Base-by-base conservation (phyloP, 2,329 filamentous ascomycete species). In the Aspergillus quadricinctus region DNA sequence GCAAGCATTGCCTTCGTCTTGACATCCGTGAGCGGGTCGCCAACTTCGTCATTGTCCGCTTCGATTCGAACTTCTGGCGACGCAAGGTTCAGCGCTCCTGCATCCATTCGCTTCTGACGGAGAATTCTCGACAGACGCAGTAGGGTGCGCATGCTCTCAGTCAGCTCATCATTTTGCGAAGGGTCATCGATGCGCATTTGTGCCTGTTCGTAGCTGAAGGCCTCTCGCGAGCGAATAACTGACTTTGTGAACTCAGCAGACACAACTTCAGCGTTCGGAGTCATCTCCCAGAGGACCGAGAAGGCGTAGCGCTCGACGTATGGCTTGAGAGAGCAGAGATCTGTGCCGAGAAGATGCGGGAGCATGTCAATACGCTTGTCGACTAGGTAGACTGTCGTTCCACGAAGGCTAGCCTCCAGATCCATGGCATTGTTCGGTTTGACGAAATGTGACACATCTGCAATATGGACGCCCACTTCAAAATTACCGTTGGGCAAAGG, bases 351-450 rank as follows among this genome's bases (percentile, higher is more conserved):
- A 31, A 99, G 86, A 82, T 92, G 92, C 1, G 95, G 95, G 73
- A 99, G 82, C 95, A 99, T 99, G 79, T 99, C 95, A 67, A 99
- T 99, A 66, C 94, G 92, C 81, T 99, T 99, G 75, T 99, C 94
- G 3, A 99, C 94, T 17, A 99, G 81, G 72, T 99, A 99, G 28
- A 99, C 94, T 0, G 93, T 97, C 4, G 94, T 97, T 60, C 94
- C 94, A 66, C 94, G 88, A 68, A 96, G 85, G 69, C 91, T 94
- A 3, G 94, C 94, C 76, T 99, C 94, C 49, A 87, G 84, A 71
- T 99, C 95, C 94, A 99, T 99, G 53, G 94, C 88, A 68, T 93
- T 99, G 73, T 90, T 92, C 27, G 95, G 92, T 75, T 94, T 96
- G 67, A 99, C 94, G 70, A 99, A 99, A 76, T 99, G 89, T 9